A percentile compares a stretch with the other conserved stretches of the same genome.
These are phyloP conservation scores for Solanum arcanum DNA, from an alignment of 257 asterid genomes.

Conservation along the genomic window DNA sequence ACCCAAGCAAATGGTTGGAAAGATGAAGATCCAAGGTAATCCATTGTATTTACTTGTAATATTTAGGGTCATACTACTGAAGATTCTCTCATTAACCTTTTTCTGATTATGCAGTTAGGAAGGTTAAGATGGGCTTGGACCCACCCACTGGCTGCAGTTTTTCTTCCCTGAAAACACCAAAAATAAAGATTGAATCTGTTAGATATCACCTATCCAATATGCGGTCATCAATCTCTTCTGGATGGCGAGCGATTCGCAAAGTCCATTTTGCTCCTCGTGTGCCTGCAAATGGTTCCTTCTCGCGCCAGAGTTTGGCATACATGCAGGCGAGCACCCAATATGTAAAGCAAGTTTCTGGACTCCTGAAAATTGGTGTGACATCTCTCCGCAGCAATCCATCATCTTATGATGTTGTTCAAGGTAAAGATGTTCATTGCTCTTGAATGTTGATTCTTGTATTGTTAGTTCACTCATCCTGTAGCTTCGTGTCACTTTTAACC, in stretches of 20 bases:
- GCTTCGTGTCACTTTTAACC: neutral
- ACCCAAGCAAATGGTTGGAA: slow-evolving; percentile 45
- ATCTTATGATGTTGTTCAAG: slow-evolving; percentile 32
- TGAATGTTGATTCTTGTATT: neutral
- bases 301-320: slow-evolving; percentile 42
- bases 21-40: slow-evolving; percentile 46
- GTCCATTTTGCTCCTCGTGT: slow-evolving; percentile 29
- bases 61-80: neutral
- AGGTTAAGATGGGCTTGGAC: slow-evolving; percentile 34
- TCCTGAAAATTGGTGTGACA: slow-evolving; percentile 37
- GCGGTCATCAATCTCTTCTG: slow-evolving; percentile 23
- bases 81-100: neutral
- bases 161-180: slow-evolving; percentile 28
- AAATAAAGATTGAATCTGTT: slow-evolving; percentile 22
- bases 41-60: neutral
- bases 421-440: slow-evolving; percentile 5
- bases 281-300: slow-evolving; percentile 29
- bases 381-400: slow-evolving; percentile 40
- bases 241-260: slow-evolving; percentile 32
- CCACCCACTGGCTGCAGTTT: slow-evolving; percentile 36
- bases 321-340: slow-evolving; percentile 35
- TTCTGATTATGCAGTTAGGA: slow-evolving; percentile 25
- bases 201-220: slow-evolving; percentile 16
- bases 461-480: neutral
- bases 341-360: slow-evolving; percentile 46